A percentile compares a stretch with the other conserved stretches of the same genome.
Conservation (phyloP, 2,329 filamentous ascomycete genomes). For the Epichloe baconii region DNA sequence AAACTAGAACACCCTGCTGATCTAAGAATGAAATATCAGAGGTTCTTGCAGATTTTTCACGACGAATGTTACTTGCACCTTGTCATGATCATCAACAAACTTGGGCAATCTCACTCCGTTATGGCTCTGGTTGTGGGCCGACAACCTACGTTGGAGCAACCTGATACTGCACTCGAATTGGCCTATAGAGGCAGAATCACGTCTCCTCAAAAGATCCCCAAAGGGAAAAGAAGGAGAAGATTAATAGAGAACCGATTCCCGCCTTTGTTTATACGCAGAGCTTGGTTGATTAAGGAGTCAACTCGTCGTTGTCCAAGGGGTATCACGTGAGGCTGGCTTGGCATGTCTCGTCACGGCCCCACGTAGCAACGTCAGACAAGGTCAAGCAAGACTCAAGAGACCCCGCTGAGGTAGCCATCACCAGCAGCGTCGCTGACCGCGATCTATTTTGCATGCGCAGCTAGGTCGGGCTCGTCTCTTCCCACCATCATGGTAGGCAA, state of each 20-base stretch:
- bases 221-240: no score
- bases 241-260: not conserved
- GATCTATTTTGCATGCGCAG: not conserved
- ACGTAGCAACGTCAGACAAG: slow-evolving; percentile 19
- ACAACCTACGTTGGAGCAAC: no score
- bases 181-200: no score
- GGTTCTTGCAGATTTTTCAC: no score
- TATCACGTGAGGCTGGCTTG: slow-evolving; percentile 1
- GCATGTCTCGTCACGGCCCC: slow-evolving; percentile 13
- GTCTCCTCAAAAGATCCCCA: no score
- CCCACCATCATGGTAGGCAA: not conserved
- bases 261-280: not conserved
- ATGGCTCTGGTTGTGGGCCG: no score
- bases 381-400: not conserved
- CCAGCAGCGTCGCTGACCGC: slow-evolving; percentile 6
- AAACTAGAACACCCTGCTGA: no score
- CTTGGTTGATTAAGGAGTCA: not conserved
- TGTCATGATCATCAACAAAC: no score
- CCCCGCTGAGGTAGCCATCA: slow-evolving; percentile 11
- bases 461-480: not conserved
- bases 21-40: no score
- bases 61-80: no score
- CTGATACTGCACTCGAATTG: no score
- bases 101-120: no score
- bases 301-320: not conserved